phyloP scores from a whole-genome alignment of 1,284 basidiomycete genomes.

The Malassezia restricta region DNA sequence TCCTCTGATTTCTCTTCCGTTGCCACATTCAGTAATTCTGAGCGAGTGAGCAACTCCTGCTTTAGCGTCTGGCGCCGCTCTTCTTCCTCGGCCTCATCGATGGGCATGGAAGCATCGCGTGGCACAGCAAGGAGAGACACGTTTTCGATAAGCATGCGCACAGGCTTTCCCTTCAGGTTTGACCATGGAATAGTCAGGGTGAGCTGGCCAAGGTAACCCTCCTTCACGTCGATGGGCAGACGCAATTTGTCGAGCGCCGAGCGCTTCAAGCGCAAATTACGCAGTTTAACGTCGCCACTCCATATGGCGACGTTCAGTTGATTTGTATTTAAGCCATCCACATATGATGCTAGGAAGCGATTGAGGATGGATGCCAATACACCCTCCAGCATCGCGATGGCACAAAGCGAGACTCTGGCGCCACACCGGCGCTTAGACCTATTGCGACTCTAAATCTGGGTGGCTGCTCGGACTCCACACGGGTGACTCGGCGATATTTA shows the following conservation, averaged over 20 bases:
- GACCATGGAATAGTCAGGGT: slow-evolving; percentile 91
- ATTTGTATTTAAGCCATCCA: slow-evolving; percentile 87
- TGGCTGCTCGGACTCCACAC: background rate
- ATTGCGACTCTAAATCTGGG: background rate
- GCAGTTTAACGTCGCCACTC: slow-evolving; percentile 76
- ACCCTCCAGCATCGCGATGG: slow-evolving; percentile 35
- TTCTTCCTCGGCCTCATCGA: slow-evolving; percentile 76
- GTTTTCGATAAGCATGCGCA: slow-evolving; percentile 83
- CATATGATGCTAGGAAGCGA: slow-evolving; percentile 82
- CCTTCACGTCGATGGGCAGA: slow-evolving; percentile 85
- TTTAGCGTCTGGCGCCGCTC: slow-evolving; percentile 70
- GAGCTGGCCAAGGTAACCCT: slow-evolving; percentile 82
- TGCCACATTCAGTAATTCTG: slow-evolving; percentile 59
- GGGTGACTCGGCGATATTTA: background rate
- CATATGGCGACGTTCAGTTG: slow-evolving; percentile 91
- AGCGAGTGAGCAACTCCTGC: slow-evolving; percentile 73
- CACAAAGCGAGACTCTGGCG: background rate
- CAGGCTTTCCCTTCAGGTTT: slow-evolving; percentile 82
- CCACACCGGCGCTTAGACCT: background rate
- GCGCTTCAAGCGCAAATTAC: slow-evolving; percentile 70
- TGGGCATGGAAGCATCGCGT: slow-evolving; percentile 57
- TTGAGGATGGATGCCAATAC: slow-evolving; percentile 52
- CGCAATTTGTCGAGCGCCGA: slow-evolving; percentile 91
- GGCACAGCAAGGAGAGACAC: slow-evolving; percentile 88
- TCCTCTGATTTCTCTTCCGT: slow-evolving; percentile 46